Evolutionary conservation across 148 eudicot species (phyloP), one percentile per base, ranked within the genome.

Genomic region (Cornus controversa): DNA sequence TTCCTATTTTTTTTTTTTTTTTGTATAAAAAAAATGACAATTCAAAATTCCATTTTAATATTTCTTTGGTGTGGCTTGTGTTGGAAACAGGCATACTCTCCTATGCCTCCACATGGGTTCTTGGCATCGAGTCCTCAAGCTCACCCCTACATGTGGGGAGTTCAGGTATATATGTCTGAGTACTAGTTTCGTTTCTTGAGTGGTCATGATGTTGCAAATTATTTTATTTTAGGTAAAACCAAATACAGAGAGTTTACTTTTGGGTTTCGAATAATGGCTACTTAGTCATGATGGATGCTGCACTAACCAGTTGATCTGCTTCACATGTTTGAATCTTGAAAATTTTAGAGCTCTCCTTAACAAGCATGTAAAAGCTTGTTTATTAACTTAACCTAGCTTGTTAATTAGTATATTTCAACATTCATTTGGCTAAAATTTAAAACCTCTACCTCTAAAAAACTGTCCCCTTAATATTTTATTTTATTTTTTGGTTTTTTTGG

Each of bases 131-230:
- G 87, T 78, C 96, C 99, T 58, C 99, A 96, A 90, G 90, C 94
- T 36, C 99, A 92, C 80, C 98, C 99, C 74, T 96, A 96, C 68
- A 92, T 96, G 99, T 96, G 99, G 99, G 97, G 99, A 82, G 97
- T 96, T 83, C 99, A 96, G 98, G 99, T 93, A 87, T 68, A 26
- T 70, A 40, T 40, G 45, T 13, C 64, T 60, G 10, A 22, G 24
- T 22, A n/a, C 10, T 60, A 22, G 64, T 60, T 5, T 34, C 36
- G 42, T 42, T 24, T 57, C 25, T 8, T 6, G n/a, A n/a, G 3
- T 42, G 67, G 54, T 66, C 13, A 8, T 27, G 45, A 40, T 40
- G 45, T 40, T 40, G 5, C 45, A 40, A 9, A 9, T 40, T 40
- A 6, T 4, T 6, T 40, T 0, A 40, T 40, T 40, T 6, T 9